These are phyloP conservation scores for Talaromyces sp. DNA, from an alignment of 2,329 filamentous ascomycete species.

Conservation along the genomic window DNA sequence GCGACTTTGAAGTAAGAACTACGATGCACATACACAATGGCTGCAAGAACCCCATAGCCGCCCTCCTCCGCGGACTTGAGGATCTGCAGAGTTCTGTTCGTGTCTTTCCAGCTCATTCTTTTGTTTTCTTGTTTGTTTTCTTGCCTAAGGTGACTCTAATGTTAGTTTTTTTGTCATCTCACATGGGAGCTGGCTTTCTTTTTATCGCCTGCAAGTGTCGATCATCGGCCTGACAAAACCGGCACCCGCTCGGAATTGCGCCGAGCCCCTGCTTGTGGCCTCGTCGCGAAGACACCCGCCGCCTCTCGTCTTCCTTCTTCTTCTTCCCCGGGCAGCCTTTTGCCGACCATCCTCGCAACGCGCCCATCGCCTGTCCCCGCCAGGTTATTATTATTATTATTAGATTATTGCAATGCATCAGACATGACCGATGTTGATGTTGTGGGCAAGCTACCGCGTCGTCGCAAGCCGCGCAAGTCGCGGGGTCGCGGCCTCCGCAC, in stretches of 20 bases:
- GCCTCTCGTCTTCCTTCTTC: too few species aligned
- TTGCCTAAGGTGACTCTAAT: too few species aligned
- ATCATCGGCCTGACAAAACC: neutral
- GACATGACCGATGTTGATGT: neutral
- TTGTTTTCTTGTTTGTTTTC: neutral
- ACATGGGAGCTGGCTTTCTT: neutral
- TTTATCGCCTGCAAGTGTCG: neutral
- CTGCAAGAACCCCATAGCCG: neutral
- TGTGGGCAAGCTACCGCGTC: neutral
- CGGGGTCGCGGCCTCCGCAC: slow-evolving; percentile 4
- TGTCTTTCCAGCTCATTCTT: neutral
- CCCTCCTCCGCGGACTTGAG: neutral
- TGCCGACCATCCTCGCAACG: too few species aligned
- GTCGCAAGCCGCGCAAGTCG: neutral
- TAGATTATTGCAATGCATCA: too few species aligned
- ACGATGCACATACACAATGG: neutral
- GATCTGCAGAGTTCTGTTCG: neutral
- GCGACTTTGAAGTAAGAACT: too few species aligned
- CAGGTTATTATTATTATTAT: too few species aligned
- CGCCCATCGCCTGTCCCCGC: too few species aligned
- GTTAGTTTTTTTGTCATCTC: too few species aligned
- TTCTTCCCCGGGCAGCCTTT: too few species aligned
- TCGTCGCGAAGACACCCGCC: too few species aligned
- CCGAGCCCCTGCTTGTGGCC: too few species aligned
- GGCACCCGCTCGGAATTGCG: too few species aligned